These are phyloP conservation scores for Aspergillus sclerotioniger DNA, from an alignment of 495 filamentous ascomycete genomes.

Conservation along the genomic window DNA sequence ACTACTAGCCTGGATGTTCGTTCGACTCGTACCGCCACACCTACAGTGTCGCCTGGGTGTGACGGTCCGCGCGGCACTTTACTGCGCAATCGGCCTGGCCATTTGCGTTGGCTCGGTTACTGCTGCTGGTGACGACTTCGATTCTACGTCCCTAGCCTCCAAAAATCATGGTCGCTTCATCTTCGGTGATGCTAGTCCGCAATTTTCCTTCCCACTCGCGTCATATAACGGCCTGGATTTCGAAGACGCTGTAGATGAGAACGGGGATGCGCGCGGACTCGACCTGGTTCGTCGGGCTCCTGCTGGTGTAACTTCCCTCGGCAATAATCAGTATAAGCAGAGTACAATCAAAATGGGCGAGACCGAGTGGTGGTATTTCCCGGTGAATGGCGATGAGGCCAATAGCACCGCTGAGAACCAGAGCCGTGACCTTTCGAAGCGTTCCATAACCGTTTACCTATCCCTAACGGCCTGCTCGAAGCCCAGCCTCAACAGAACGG, in stretches of 20 bases:
- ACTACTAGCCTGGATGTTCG: slow-evolving; percentile 32
- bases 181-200: slow-evolving; percentile 19
- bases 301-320: slow-evolving; percentile 45
- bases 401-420: slow-evolving; percentile 13
- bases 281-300: slow-evolving; percentile 63
- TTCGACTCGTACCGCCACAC: slow-evolving; percentile 60
- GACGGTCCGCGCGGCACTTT: slow-evolving; percentile 54
- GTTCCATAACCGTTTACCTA: slow-evolving; percentile 62
- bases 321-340: slow-evolving; percentile 59
- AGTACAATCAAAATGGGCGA: slow-evolving; percentile 57
- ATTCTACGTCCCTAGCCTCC: slow-evolving; percentile 37
- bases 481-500: slow-evolving; percentile 50
- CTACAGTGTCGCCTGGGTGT: slow-evolving; percentile 69
- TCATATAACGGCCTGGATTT: slow-evolving; percentile 38
- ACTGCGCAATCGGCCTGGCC: slow-evolving; percentile 54
- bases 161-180: slow-evolving; percentile 46
- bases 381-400: slow-evolving; percentile 29
- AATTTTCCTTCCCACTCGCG: slow-evolving; percentile 29
- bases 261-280: slow-evolving; percentile 46
- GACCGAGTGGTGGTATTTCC: slow-evolving; percentile 57
- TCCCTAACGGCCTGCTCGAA: slow-evolving; percentile 80
- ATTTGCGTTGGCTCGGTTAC: slow-evolving; percentile 48
- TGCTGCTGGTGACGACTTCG: slow-evolving; percentile 61
- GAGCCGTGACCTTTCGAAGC: slow-evolving; percentile 25
- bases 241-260: slow-evolving; percentile 26